Conservation (phyloP, 2,329 filamentous ascomycete species). For the Calonectria pseudoturangicola region DNA sequence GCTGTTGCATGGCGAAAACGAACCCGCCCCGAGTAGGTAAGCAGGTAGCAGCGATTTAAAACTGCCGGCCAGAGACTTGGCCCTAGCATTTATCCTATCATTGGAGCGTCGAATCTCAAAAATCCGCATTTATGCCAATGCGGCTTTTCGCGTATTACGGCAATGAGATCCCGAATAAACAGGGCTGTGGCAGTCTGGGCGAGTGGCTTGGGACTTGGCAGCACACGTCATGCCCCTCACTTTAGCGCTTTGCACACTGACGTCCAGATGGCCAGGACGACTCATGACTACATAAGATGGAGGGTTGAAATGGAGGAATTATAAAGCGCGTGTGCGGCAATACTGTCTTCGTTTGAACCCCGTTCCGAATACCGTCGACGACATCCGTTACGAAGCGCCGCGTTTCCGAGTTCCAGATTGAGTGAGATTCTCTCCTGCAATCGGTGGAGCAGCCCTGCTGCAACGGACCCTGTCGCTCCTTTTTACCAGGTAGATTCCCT, state of each 20-base stretch:
- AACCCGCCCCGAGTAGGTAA: neutral
- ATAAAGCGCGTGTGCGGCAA: conserved; percentile 23
- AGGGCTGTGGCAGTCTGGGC: conserved; percentile 55
- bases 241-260: conserved; percentile 50
- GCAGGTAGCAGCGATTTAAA: neutral
- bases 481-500: neutral
- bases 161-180: conserved; percentile 51
- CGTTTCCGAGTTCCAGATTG: conserved; percentile 18
- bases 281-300: conserved; percentile 36
- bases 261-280: conserved; percentile 30
- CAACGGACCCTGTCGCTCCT: conserved; percentile 9
- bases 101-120: conserved; percentile 27
- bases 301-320: conserved; percentile 17
- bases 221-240: conserved; percentile 57
- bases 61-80: neutral
- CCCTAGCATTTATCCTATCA: neutral
- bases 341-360: neutral
- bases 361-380: neutral
- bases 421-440: conserved; percentile 18
- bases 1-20: conserved; percentile 8
- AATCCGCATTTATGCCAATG: conserved; percentile 31
- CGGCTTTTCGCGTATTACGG: conserved; percentile 31
- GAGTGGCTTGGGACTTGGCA: conserved; percentile 57
- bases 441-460: conserved; percentile 23
- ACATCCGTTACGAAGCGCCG: neutral